A percentile compares a stretch with the other conserved stretches of the same genome.
Conservation (phyloP, 2,329 filamentous ascomycete species). For the Albophoma yamanashiensis region DNA sequence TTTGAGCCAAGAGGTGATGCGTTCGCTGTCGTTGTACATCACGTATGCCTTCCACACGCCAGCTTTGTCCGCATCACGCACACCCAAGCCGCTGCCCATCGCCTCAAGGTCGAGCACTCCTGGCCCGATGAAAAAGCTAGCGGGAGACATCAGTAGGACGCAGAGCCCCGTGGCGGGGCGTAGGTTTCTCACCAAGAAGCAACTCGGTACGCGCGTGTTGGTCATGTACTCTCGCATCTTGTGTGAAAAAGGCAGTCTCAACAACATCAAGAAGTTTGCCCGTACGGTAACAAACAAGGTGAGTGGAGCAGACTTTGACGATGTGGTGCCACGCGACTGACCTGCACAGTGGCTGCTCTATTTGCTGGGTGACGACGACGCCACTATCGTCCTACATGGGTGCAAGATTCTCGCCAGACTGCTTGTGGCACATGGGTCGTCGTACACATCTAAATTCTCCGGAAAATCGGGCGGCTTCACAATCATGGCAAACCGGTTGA, state of each 20-base stretch:
- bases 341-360: conserved; percentile 71
- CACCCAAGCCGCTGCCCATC: conserved; percentile 33
- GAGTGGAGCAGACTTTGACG: conserved; percentile 10
- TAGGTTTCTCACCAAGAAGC: conserved; percentile 47
- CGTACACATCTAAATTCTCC: conserved; percentile 77
- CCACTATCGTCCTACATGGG: conserved; percentile 71
- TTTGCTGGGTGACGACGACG: conserved; percentile 75
- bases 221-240: conserved; percentile 69
- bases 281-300: conserved; percentile 93
- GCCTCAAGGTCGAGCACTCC: conserved; percentile 30
- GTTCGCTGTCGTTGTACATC: conserved; percentile 81
- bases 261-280: conserved; percentile 75
- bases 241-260: conserved; percentile 58
- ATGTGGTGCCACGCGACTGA: conserved; percentile 5
- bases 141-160: conserved; percentile 21
- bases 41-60: conserved; percentile 75
- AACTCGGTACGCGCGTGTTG: conserved; percentile 65
- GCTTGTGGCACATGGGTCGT: conserved; percentile 68
- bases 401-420: conserved; percentile 76
- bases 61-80: conserved; percentile 35
- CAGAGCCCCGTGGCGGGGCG: conserved; percentile 17
- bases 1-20: conserved; percentile 73
- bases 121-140: conserved; percentile 23
- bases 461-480: conserved; percentile 77
- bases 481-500: conserved; percentile 73